phyloP scores from a whole-genome alignment of 495 filamentous ascomycete species.

The Neurospora sp. region DNA sequence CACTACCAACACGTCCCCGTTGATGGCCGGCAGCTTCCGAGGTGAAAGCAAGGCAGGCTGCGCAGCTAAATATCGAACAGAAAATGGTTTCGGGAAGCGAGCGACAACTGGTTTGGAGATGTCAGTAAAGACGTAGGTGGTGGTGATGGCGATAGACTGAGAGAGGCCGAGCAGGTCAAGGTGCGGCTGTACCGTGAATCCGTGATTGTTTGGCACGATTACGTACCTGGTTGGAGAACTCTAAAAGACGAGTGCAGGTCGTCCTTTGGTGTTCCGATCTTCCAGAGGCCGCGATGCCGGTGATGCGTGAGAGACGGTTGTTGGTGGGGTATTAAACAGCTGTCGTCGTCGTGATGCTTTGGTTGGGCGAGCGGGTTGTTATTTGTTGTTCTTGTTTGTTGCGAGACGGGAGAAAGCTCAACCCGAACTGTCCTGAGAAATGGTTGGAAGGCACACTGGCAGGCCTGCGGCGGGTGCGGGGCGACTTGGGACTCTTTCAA shows the following conservation, averaged over 20 bases:
- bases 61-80: not conserved
- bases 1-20: slow-evolving; percentile 31
- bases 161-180: not conserved
- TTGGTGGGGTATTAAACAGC: not conserved
- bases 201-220: not conserved
- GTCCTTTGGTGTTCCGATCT: slow-evolving; percentile 9
- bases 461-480: not conserved
- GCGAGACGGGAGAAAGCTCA: not conserved
- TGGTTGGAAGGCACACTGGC: not conserved
- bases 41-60: slow-evolving; percentile 9
- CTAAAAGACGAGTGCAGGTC: slow-evolving; percentile 29
- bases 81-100: slow-evolving; percentile 4
- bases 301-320: not conserved
- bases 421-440: not conserved
- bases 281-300: not conserved
- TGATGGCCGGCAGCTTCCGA: slow-evolving; percentile 25
- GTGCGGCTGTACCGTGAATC: not conserved
- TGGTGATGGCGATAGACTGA: slow-evolving; percentile 3
- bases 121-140: not conserved
- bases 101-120: not conserved
- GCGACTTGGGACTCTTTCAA: not conserved
- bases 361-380: not conserved
- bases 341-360: not conserved
- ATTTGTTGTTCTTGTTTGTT: not conserved
- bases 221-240: slow-evolving; percentile 9